Base-by-base conservation (phyloP, 2,329 filamentous ascomycete genomes). In the Fusarium circinatum region DNA sequence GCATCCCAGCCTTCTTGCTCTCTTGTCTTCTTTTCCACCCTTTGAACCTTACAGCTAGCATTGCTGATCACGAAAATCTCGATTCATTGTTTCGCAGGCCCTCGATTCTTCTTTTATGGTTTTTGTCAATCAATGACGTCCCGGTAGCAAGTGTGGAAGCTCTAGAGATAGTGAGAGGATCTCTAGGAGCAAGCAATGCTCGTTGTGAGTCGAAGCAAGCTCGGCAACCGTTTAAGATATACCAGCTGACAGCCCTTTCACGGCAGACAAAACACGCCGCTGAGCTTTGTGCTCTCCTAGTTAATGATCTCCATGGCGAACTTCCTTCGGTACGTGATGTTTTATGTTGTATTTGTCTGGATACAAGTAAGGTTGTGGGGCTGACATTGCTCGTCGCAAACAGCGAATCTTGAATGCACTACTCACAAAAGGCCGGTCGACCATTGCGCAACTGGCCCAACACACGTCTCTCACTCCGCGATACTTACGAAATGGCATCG, bases 281-380 rank as follows among this genome's bases (percentile, higher is more conserved):
- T 79, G 94, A 98, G 89, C 93, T 98, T 80, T 98, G 94, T 86
- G 90, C 92, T 85, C 91, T 97, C 81, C 89, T 98, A 73, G 92
- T 98, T 73, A 91, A 95, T 80, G 95, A 98, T 81, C 88, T 94
- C 68, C 96, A 96, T 83, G 96, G 96, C 80, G 94, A 97, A 85
- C 90, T 98, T 67, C 94, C 95, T 71, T 94, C 94, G 81, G 96
- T 98, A 93, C 79, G 92, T 86, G 38, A 60, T 42, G 54, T 65
- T 44, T 59, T 66, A 71, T 77, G 62, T 56, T 36, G 52, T 39
- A 26, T 51, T 58, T 47, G 41, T 51, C 62, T 56, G 28, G 38
- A 64, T 56, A 24, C 62, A 48, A 63, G 47, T 65, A 60, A 54
- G 48, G 73, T 73, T 73, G 75, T 56, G 74, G 73, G 75, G 75